phyloP scores from a whole-genome alignment of 2,329 filamentous ascomycete genomes.

The Penicillium nordicum region DNA sequence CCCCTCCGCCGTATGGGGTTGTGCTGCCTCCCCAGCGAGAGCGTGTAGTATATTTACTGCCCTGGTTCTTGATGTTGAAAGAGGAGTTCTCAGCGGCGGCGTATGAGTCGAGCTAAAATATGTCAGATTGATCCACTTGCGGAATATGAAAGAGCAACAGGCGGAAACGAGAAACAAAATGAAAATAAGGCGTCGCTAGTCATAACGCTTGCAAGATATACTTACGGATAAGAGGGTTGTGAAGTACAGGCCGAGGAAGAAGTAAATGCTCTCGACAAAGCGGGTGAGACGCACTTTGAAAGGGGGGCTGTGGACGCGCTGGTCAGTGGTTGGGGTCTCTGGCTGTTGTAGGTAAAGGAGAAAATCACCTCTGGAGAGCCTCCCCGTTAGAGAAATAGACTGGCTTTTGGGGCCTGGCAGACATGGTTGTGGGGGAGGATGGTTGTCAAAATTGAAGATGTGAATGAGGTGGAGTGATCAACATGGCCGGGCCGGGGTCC shows the following conservation, averaged over 20 bases:
- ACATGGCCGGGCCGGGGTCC: constrained; percentile 2
- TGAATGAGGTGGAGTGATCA: constrained; percentile 11
- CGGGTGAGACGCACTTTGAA: constrained; percentile 42
- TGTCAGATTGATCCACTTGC: constrained; percentile 12
- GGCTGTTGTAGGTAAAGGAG: neutral
- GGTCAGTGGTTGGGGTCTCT: neutral
- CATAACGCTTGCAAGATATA: neutral
- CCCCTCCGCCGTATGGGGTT: constrained; percentile 22
- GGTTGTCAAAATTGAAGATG: constrained; percentile 6
- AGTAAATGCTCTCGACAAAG: constrained; percentile 43
- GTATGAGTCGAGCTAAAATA: constrained; percentile 45
- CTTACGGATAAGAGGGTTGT: constrained; percentile 49
- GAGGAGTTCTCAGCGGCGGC: constrained; percentile 44
- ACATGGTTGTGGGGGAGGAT: constrained; percentile 27
- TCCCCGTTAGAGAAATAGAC: constrained; percentile 42
- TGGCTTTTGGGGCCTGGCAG: constrained; percentile 22
- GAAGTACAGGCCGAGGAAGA: constrained; percentile 50
- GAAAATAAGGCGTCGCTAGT: neutral
- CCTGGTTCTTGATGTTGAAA: constrained; percentile 43
- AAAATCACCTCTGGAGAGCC: constrained; percentile 35
- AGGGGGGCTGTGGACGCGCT: constrained; percentile 38
- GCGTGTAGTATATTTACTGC: constrained; percentile 23
- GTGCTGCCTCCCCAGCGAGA: constrained; percentile 26
- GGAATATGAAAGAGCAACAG: neutral
- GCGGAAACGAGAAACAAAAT: neutral